Base-by-base conservation (phyloP, 805 yeast genomes). In the Ogataea salicorniae region DNA sequence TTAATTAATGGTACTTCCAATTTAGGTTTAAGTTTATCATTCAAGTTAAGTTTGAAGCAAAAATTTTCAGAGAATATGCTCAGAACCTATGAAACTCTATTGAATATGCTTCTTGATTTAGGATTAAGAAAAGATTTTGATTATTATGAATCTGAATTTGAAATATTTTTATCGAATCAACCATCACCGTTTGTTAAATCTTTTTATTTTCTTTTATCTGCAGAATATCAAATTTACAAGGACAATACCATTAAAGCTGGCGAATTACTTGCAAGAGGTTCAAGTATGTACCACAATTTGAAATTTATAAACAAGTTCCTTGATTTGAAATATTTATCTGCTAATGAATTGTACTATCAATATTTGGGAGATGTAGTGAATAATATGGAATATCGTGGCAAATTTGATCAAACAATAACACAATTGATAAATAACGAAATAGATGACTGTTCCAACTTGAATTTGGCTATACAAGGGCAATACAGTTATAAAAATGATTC, bases 81-180 rank as follows among this genome's bases (percentile, higher is more conserved):
- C 13, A 55, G 61, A 5, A 54, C 76, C 3, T 79, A 78, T 52
- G 61, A 64, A 6, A 46, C 48, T 3, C 62, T 79, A 23, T 63
- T 80, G 20, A 60, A 68, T 4, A 56, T 69, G 0, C 69, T 73
- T 45, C 63, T 71, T 15, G 74, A 71, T 35, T 58, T 79, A 36
- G 90, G 91, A 0, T 57, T 81, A 3, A 66, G 81, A 0, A 79
- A 78, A 51, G 89, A 84, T 46, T 73, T 81, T 41, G 72, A 74
- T 2, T 80, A 72, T 57, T 84, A 75, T 61, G 52, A 73, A 3
- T 67, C 68, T 6, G 91, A 85, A 54, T 67, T 78, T 35, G 62
- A 65, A 6, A 69, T 66, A 34, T 57, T 79, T 13, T 58, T 73
- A 16, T 56, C 64, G 1, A 52, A 54, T 7, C 63, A 59, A 15